Evolutionary conservation across 1,284 basidiomycete genomes (phyloP), one percentile per base, ranked within the genome.

Genomic region (Tremellales sp.): DNA sequence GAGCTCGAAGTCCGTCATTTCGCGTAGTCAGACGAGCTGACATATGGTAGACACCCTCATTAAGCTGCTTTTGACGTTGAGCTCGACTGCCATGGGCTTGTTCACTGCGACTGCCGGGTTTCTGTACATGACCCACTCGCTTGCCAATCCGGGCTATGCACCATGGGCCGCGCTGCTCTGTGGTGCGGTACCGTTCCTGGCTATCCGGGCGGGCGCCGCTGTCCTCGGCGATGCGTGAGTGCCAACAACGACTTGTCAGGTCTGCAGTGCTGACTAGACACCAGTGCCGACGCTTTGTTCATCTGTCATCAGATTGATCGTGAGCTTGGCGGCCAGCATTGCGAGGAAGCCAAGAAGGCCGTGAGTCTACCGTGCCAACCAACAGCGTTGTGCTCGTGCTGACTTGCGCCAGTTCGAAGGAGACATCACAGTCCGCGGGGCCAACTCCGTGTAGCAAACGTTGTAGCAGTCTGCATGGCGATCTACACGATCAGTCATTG

Each of bases 301-400:
- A 79, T 93, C 36, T 93, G 90, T 64, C 89, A 89, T 65, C 87
- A 88, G 60, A 87, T 93, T 46, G 89, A 92, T 66, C 83, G 84
- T 57, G 86, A 87, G 44, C 75, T 79, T 1, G 86, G 85, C 0
- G 79, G 80, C 37, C 74, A 76, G 41, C 81, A 82, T 52, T 79
- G 80, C 45, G 79, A 82, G 43, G 83, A 87, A 62, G 86, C 87
- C 11, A 84, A 84, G 54, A 75, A 79, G 43, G 82, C 84, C 35
- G 83, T 89, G 65, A 70, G 85, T 78, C 17, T n/a, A n/a, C n/a
- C n/a, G n/a, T n/a, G 52, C 48, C 12, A 48, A 49, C 22, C 35
- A 33, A 22, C 45, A 40, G 4, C 21, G 39, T 8, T 39, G 49
- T 17, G 40, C 43, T 3, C 17, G 25, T 12, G 41, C 41, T 17